phyloP scores from a whole-genome alignment of 768 basidiomycete species.

The Stropharia rugosoannulata region DNA sequence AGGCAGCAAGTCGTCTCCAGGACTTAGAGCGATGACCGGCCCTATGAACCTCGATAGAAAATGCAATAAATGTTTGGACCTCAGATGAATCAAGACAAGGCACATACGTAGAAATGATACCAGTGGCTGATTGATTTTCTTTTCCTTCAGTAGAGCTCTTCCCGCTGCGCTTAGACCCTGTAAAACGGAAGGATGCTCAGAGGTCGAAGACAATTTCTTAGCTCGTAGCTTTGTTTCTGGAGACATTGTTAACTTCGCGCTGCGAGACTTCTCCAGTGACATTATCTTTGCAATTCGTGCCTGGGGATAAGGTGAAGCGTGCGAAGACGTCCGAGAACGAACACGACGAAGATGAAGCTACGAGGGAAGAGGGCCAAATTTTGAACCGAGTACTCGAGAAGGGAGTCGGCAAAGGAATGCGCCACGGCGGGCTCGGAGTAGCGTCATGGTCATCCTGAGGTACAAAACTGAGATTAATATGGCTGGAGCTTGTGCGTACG shows the following conservation, averaged over 20 bases:
- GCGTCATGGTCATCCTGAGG: background rate
- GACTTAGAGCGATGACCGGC: too few relatives aligned
- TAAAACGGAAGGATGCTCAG: conserved; percentile 30
- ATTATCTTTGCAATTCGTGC: conserved; percentile 44
- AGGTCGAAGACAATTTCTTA: conserved; percentile 7
- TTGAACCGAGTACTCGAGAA: conserved; percentile 71
- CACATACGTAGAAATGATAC: conserved; percentile 57
- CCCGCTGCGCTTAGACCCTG: conserved; percentile 58
- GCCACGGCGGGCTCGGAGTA: background rate
- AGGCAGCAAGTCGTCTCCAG: too few relatives aligned
- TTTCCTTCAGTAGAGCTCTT: conserved; percentile 53
- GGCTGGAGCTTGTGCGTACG: background rate
- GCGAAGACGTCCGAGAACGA: conserved; percentile 67
- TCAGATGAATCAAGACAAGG: background rate
- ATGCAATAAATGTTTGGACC: conserved; percentile 1
- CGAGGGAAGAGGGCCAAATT: conserved; percentile 73
- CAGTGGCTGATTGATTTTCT: conserved; percentile 45
- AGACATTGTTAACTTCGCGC: conserved; percentile 3
- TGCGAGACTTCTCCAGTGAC: conserved; percentile 39
- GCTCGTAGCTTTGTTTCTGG: background rate
- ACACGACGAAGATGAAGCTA: conserved; percentile 63
- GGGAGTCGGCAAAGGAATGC: conserved; percentile 20
- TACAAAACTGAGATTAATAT: conserved; percentile 11
- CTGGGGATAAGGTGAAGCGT: conserved; percentile 72
- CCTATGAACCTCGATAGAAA: too few relatives aligned